Base-by-base conservation (phyloP, 805 yeast genomes). In the Schizosaccharomyces japonicus region DNA sequence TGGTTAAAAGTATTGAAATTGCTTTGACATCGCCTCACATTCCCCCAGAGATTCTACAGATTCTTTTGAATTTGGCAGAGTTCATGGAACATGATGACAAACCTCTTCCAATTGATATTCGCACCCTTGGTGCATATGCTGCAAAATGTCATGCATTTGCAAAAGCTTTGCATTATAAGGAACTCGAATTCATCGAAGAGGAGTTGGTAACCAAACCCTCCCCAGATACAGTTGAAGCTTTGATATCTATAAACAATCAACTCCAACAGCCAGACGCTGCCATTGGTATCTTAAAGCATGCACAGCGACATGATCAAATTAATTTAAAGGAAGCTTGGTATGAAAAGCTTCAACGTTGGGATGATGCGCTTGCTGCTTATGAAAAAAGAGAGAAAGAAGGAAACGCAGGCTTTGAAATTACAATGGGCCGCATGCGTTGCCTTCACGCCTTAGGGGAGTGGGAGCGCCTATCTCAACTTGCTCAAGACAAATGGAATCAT, bases 381-480 rank as follows among this genome's bases (percentile, higher is more conserved):
- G 77, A 78, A 53, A 81, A 77, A 55, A 70, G 95, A 57, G 87
- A 76, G 54, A 56, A 56, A 42, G 54, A 57, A 3, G 78, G 77
- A 49, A 65, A 66, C 1, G 60, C 61, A 25, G 75, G 83, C 27
- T 73, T 80, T 65, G 96, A 87, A 53, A 78, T 84, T 1, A 80
- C 87, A 4, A 77, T 87, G 85, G 99, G 99, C 65, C 85, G 87
- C 58, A 83, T 90, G 95, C 72, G 96, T 62, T 85, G 96, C 62
- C 66, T 87, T 52, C 95, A 90, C 63, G 99, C 99, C 0, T 66
- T 90, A n/a, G 98, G 98, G 45, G 95, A 90, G 62, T 92, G 98
- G 96, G 96, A 87, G 52, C 80, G 78, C 54, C 66, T 92, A 23
- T 77, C 92, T 8, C 80, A 78, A 51, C 64, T 90, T 49, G 94